These are phyloP conservation scores for Pseudogymnoascus sp. DNA, from an alignment of 2,329 filamentous ascomycete species.

Conservation along the genomic window DNA sequence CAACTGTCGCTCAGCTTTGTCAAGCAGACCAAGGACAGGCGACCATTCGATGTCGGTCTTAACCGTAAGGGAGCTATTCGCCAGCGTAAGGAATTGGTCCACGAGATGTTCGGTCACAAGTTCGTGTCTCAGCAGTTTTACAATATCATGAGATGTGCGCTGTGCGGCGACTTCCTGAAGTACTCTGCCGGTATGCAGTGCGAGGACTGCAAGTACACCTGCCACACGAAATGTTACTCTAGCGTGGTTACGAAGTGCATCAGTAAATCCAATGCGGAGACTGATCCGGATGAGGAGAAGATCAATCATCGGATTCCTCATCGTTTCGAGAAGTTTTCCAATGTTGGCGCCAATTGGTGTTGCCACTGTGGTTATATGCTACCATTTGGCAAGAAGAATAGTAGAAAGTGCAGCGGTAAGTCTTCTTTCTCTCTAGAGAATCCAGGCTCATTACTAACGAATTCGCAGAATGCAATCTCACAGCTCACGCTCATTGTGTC, in stretches of 20 bases:
- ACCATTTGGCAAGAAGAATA: conserved; percentile 90
- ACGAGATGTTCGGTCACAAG: conserved; percentile 99
- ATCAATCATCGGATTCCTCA: conserved; percentile 99
- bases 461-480: conserved; percentile 71
- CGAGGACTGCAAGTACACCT: conserved; percentile 98
- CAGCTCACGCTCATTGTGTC: conserved; percentile 82
- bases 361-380: conserved; percentile 97
- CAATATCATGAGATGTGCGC: conserved; percentile 99
- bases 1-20: conserved; percentile 85
- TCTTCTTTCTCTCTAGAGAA: conserved; percentile 17
- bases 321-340: conserved; percentile 92
- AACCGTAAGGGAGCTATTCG: conserved; percentile 93
- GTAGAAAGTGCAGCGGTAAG: conserved; percentile 79
- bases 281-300: conserved; percentile 97
- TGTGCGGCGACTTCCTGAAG: conserved; percentile 97
- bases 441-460: conserved; percentile 22
- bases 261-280: conserved; percentile 97
- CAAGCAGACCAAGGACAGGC: conserved; percentile 78
- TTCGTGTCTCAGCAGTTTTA: conserved; percentile 98
- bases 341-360: conserved; percentile 98
- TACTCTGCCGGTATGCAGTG: conserved; percentile 99
- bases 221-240: conserved; percentile 92
- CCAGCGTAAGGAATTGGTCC: conserved; percentile 94
- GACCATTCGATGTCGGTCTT: conserved; percentile 79
- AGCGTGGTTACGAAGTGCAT: conserved; percentile 99